phyloP scores from a whole-genome alignment of 345 rosid species.

The Eucalyptus cloeziana region DNA sequence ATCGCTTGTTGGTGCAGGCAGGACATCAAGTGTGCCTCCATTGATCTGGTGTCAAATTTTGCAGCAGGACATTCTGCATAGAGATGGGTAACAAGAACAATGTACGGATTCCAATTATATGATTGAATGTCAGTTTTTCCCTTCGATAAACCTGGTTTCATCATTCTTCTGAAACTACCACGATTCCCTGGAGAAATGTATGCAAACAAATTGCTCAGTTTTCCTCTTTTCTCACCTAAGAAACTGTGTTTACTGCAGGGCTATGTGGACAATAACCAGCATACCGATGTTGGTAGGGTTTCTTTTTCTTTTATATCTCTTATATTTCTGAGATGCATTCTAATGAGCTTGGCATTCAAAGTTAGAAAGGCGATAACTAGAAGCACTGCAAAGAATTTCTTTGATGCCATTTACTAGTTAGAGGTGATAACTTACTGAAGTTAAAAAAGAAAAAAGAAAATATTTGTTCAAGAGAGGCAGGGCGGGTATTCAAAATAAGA shows the following conservation, averaged over 20 bases:
- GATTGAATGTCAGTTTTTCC: neutral
- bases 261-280: slow-evolving; percentile 29
- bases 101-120: neutral
- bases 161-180: neutral
- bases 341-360: neutral
- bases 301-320: neutral
- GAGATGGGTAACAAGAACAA: neutral
- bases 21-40: neutral
- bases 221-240: neutral
- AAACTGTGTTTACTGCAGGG: slow-evolving; percentile 22
- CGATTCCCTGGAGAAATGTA: neutral
- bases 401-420: neutral
- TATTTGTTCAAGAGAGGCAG: neutral
- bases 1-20: neutral
- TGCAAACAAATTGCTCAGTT: neutral
- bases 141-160: neutral
- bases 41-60: neutral
- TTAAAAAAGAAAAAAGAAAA: neutral
- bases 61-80: neutral
- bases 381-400: neutral
- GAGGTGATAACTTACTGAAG: neutral
- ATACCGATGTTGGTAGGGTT: slow-evolving; percentile 47
- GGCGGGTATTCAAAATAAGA: neutral
- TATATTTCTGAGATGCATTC: neutral
- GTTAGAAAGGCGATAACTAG: neutral